Conservation (phyloP, 2,329 filamentous ascomycete genomes). For the Metarhizium album region DNA sequence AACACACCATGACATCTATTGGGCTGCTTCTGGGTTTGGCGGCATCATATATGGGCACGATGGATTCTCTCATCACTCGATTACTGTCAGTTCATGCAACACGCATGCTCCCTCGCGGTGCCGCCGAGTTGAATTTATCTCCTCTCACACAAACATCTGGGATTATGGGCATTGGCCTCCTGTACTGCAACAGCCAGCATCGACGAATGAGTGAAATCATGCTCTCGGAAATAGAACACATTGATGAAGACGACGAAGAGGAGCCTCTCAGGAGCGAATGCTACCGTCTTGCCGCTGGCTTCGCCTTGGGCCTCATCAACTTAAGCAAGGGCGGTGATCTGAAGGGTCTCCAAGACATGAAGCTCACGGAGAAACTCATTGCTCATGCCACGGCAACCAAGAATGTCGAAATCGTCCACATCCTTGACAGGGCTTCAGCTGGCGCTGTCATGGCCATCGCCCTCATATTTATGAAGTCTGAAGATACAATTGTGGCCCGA, state of each 20-base stretch:
- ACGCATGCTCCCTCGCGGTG: constrained; percentile 81
- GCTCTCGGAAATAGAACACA: constrained; percentile 90
- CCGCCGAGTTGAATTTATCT: constrained; percentile 88
- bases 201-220: constrained; percentile 98
- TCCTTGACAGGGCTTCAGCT: constrained; percentile 84
- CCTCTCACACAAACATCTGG: constrained; percentile 90
- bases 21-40: constrained; percentile 86
- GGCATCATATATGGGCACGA: constrained; percentile 89
- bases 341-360: constrained; percentile 86
- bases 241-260: constrained; percentile 70
- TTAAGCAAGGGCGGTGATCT: constrained; percentile 82
- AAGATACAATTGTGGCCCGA: constrained; percentile 72
- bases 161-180: constrained; percentile 89
- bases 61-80: constrained; percentile 91
- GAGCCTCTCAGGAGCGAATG: constrained; percentile 84
- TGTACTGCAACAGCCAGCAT: constrained; percentile 93
- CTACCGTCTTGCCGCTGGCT: constrained; percentile 90
- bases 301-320: constrained; percentile 89
- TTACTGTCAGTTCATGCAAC: constrained; percentile 93
- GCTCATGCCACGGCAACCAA: constrained; percentile 79
- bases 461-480: constrained; percentile 95
- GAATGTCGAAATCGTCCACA: constrained; percentile 82
- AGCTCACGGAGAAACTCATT: constrained; percentile 77
- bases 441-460: constrained; percentile 86
- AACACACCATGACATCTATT: constrained; percentile 98